A percentile compares a stretch with the other conserved stretches of the same genome.
Conservation (phyloP, 2,329 filamentous ascomycete species). For the Zalaria obscura region DNA sequence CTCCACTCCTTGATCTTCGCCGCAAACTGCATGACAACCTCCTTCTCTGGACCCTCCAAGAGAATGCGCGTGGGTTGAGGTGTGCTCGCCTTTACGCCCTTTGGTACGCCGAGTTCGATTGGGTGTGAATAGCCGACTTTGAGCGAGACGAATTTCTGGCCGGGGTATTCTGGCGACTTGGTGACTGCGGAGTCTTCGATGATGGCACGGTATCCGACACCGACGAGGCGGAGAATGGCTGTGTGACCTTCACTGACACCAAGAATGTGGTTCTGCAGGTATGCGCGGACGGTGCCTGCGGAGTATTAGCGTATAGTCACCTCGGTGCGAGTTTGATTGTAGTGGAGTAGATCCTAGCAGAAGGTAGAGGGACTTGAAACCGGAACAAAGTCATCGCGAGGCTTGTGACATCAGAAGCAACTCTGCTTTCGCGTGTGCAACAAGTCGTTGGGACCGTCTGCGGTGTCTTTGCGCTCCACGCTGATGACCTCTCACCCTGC, state of each 20-base stretch:
- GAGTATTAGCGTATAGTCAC: conserved; percentile 10
- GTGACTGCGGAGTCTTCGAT: conserved; percentile 65
- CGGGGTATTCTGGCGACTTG: conserved; percentile 52
- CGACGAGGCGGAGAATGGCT: conserved; percentile 80
- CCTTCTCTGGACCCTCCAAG: conserved; percentile 75
- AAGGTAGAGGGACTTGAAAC: too few species aligned
- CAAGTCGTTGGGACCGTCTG: too few species aligned
- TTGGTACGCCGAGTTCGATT: conserved; percentile 74
- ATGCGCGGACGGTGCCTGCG: conserved; percentile 74
- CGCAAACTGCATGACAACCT: conserved; percentile 80
- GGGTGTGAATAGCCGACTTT: conserved; percentile 97
- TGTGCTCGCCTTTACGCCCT: conserved; percentile 71
- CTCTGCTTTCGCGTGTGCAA: too few species aligned
- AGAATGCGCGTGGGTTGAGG: conserved; percentile 86
- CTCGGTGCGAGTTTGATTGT: not conserved
- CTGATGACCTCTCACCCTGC: not conserved
- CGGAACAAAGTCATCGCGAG: too few species aligned
- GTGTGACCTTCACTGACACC: conserved; percentile 95
- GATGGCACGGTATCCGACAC: conserved; percentile 86
- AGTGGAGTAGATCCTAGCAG: not conserved
- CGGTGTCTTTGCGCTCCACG: too few species aligned
- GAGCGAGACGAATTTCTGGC: conserved; percentile 78
- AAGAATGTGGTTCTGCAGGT: conserved; percentile 78
- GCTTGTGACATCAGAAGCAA: too few species aligned
- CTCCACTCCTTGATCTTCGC: conserved; percentile 81